Evolutionary conservation across 495 filamentous ascomycete species (phyloP), one percentile per base, ranked within the genome.

Genomic region (Thozetella sp.): DNA sequence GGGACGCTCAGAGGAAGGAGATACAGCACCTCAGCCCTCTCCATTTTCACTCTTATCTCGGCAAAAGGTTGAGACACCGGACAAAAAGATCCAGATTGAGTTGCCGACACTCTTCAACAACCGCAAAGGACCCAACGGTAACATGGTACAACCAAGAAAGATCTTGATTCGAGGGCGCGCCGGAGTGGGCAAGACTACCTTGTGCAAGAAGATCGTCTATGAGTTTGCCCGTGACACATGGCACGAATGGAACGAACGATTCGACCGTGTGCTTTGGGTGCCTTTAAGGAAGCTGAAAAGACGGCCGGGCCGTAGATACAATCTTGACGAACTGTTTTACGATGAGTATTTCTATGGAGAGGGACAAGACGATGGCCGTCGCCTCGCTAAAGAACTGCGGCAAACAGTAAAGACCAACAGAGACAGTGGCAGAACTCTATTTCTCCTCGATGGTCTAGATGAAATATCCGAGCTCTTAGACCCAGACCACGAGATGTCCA

Each of bases 101-200:
- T 51, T 76, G 54, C 51, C 52, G 43, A 25, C 54, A 6, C 63
- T 77, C 25, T 77, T 77, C 40, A 48, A 67, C 1, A 4, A 52
- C n/a, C 66, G 71, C 30, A 60, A 70, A 57, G 51, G 15, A 17
- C 43, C 15, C 45, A 54, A 66, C 53, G 69, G 56, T 51, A 22
- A 43, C 46, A 26, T 22, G 34, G 66, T 40, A 53, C 34, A 34
- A 22, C 68, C 72, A 52, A 68, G 63, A 57, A 60, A 74, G 25
- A 71, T 80, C 40, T 55, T 77, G 54, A 80, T 80, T 55, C 67
- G 68, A 22, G 77, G 77, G 52, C 73, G 63, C 3, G 72, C 77
- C 9, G 77, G 77, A 46, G 69, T 77, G 9, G 75, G 75, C 11
- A 80, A 80, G 63, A 78, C 75, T 48, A 78, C 77, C n/a, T 59